These are phyloP conservation scores for Chlorokybus atmophyticus DNA, from an alignment of 139 green algal species.

Conservation along the genomic window DNA sequence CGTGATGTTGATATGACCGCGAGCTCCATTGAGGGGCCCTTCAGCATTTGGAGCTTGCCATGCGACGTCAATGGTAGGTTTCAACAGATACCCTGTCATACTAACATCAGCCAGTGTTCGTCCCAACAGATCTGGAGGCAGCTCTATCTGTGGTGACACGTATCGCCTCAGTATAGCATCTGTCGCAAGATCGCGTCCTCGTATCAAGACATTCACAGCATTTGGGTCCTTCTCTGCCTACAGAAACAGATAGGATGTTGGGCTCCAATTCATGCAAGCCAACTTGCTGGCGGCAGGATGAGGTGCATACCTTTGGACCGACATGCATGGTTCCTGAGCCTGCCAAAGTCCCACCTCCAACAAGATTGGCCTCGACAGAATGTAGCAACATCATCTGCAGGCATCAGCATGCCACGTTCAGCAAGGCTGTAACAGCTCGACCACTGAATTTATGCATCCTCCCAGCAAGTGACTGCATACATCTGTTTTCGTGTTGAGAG, in stretches of 20 bases:
- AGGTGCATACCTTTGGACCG: conserved; percentile 20
- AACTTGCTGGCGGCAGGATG: too few species aligned
- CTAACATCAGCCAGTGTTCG: conserved; percentile 6
- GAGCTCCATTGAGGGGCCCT: conserved; percentile 15
- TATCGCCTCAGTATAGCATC: conserved; percentile 56
- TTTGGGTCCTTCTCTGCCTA: conserved; percentile 59
- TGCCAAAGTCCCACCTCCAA: conserved; percentile 61
- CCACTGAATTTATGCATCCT: too few species aligned
- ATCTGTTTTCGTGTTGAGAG: too few species aligned
- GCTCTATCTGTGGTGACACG: conserved; percentile 35
- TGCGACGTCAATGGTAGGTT: conserved; percentile 34
- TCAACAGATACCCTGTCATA: conserved; percentile 10
- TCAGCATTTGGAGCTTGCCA: conserved; percentile 37
- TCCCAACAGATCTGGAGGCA: conserved; percentile 6
- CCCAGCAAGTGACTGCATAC: too few species aligned
- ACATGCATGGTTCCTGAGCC: conserved; percentile 52
- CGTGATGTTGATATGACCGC: conserved; percentile 7
- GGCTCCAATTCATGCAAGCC: too few species aligned
- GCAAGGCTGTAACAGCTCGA: too few species aligned
- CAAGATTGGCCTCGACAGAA: conserved; percentile 31
- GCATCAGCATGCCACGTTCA: too few species aligned
- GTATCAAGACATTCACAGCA: conserved; percentile 55
- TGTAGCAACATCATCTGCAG: conserved; percentile 15
- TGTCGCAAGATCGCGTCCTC: conserved; percentile 46
- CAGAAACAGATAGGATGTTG: conserved; percentile 55